Conservation (phyloP, 257 asterid genomes). For the Solanum appendiculatum region DNA sequence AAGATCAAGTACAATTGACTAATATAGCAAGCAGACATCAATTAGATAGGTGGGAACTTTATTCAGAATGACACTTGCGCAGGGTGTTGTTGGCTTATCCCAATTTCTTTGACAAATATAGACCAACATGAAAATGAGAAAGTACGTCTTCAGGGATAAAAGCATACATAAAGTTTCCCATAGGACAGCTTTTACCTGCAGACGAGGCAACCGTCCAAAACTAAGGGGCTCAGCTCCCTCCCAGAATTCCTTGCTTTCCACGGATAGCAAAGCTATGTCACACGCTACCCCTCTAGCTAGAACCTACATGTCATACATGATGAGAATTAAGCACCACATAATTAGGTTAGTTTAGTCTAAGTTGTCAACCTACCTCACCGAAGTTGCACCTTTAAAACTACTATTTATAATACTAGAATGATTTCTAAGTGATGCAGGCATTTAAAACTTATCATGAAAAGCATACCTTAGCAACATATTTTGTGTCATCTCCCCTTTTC, state of each 20-base stretch:
- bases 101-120: background rate
- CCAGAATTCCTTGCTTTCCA: constrained; percentile 79
- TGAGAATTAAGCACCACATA: background rate
- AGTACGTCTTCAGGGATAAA: background rate
- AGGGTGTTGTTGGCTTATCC: background rate
- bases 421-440: background rate
- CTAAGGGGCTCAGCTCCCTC: constrained; percentile 71
- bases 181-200: constrained; percentile 43
- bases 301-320: constrained; percentile 32
- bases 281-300: constrained; percentile 88
- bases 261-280: constrained; percentile 82
- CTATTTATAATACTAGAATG: background rate
- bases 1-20: background rate
- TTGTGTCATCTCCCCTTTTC: constrained; percentile 83
- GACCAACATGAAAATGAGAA: background rate
- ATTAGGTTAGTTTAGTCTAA: background rate
- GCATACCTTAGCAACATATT: constrained; percentile 83
- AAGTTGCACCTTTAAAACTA: background rate
- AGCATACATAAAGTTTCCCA: background rate
- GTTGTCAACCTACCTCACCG: background rate
- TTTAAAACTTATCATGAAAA: background rate
- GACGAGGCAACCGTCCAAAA: constrained; percentile 63
- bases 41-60: background rate
- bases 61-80: background rate
- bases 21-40: background rate